Percentiles rank a stretch among this genome's conserved stretches.
Conservation (phyloP, 2,329 filamentous ascomycete species). For the Aspergillus niger region DNA sequence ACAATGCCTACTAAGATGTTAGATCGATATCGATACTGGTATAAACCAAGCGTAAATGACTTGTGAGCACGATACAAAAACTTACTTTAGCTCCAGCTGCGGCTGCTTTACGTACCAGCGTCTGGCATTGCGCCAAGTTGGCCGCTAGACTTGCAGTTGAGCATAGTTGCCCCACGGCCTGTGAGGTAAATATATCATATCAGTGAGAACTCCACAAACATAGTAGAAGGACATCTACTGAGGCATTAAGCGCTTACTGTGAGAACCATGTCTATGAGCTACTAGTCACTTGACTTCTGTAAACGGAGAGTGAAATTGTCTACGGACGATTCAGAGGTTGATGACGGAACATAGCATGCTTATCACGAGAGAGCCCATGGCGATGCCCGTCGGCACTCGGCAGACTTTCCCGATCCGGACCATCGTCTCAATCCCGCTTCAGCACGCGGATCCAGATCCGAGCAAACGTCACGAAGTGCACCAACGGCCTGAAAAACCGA, state of each 20-base stretch:
- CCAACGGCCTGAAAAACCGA: slow-evolving; percentile 24
- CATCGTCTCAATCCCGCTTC: slow-evolving; percentile 17
- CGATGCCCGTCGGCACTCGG: slow-evolving; percentile 17
- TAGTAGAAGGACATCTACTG: background rate
- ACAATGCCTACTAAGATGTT: slow-evolving; percentile 62
- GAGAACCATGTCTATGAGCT: background rate
- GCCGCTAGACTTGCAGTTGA: slow-evolving; percentile 75
- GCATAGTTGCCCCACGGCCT: slow-evolving; percentile 90
- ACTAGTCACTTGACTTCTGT: background rate
- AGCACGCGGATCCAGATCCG: slow-evolving; percentile 16
- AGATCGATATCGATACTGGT: background rate
- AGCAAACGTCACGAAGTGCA: slow-evolving; percentile 19
- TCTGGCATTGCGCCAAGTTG: slow-evolving; percentile 78
- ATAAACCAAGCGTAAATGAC: background rate
- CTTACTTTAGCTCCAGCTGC: slow-evolving; percentile 74
- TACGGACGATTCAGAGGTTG: background rate
- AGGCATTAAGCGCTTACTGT: background rate
- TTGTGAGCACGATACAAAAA: background rate
- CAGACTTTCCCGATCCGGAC: slow-evolving; percentile 28
- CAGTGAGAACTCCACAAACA: slow-evolving; percentile 14
- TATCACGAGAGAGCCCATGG: slow-evolving; percentile 1
- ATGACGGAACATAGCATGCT: slow-evolving; percentile 2
- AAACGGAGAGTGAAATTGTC: background rate
- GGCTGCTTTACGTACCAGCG: slow-evolving; percentile 71
- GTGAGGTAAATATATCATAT: slow-evolving; percentile 8